A percentile compares a stretch with the other conserved stretches of the same genome.
Evolutionary conservation across 306 rosid genomes (phyloP).

Genomic region (Oxytropis ochrocephala): DNA sequence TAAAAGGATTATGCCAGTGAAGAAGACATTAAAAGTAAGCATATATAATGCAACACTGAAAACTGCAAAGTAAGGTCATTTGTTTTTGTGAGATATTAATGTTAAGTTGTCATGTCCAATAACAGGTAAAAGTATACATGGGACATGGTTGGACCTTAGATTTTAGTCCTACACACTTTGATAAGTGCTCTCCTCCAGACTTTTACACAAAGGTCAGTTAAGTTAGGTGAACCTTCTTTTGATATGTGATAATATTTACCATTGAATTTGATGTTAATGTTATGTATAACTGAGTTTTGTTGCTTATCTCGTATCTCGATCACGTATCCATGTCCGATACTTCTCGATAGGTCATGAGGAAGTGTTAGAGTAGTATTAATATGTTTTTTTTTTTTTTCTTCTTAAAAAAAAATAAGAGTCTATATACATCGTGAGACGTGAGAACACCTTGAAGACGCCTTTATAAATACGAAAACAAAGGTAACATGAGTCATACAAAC

Average conservation of each 20-base stretch:
- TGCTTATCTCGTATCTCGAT: no score
- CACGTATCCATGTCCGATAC: no score
- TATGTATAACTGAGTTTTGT: no score
- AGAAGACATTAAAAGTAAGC: constrained; percentile 66
- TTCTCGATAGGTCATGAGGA: no score
- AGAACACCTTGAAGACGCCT: no score
- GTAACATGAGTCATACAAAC: no score
- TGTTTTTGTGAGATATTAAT: neutral
- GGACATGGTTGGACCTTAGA: constrained; percentile 45
- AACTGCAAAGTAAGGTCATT: constrained; percentile 1
- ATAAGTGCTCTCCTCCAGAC: constrained; percentile 81
- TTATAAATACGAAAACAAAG: no score
- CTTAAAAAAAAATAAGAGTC: no score
- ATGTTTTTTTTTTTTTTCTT: no score
- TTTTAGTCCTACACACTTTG: constrained; percentile 46
- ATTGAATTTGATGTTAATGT: neutral
- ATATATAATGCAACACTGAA: constrained; percentile 1
- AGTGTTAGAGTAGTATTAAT: no score
- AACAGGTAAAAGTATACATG: constrained; percentile 60
- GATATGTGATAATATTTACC: neutral
- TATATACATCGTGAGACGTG: no score
- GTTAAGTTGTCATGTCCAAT: neutral
- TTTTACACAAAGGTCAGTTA: constrained; percentile 66
- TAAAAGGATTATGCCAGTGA: constrained; percentile 29
- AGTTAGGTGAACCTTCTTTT: constrained; percentile 1